phyloP scores from a whole-genome alignment of 495 filamentous ascomycete species.

The Annulohypoxylon maeteangense region DNA sequence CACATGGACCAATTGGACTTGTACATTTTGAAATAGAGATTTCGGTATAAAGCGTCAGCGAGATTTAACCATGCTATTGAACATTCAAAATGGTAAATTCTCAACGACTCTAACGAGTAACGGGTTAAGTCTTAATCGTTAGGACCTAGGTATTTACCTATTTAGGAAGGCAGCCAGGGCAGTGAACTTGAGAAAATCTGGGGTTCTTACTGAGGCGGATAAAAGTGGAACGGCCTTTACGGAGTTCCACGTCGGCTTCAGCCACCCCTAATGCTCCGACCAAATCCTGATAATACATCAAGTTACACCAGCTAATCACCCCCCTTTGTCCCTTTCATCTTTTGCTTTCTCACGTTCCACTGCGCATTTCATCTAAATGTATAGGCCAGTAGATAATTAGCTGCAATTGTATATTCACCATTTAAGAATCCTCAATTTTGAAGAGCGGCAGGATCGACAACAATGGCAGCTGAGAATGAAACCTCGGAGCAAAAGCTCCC shows the following conservation, averaged over 20 bases:
- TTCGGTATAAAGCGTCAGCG: not conserved
- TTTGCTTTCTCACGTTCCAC: not conserved
- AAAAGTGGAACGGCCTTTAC: not conserved
- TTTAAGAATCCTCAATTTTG: not conserved
- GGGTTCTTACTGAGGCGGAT: not conserved
- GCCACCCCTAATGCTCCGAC: not conserved
- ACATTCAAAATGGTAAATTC: not conserved
- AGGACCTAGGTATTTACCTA: not conserved
- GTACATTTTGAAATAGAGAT: not conserved
- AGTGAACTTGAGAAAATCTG: too few species aligned
- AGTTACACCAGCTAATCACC: not conserved
- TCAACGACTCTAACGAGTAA: not conserved
- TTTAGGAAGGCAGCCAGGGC: not conserved
- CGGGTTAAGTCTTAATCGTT: not conserved
- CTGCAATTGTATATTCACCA: not conserved
- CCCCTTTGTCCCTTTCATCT: not conserved
- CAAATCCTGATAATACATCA: not conserved
- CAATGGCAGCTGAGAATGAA: constrained; percentile 21
- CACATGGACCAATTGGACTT: not conserved
- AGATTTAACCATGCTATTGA: not conserved
- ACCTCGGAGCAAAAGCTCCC: constrained; percentile 42
- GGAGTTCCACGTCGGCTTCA: not conserved
- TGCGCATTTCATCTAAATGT: not conserved
- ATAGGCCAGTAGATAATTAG: not conserved
- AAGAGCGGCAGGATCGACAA: not conserved